These are phyloP conservation scores for Leccinellum rugosiceps DNA, from an alignment of 768 basidiomycete species.

Conservation along the genomic window DNA sequence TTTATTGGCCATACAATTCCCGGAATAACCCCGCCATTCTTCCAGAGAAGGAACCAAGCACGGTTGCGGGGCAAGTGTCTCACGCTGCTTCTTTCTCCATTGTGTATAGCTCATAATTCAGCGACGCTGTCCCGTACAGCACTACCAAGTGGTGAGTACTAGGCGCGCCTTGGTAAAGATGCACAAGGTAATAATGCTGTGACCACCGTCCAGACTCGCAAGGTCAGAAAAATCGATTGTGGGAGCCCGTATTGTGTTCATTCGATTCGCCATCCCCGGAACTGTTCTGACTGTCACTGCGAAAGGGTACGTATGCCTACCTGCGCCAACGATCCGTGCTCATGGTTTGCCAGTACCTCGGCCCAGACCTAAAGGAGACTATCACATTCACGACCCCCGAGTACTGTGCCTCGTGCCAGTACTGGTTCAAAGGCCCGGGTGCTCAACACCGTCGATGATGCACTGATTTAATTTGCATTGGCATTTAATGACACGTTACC, in stretches of 20 bases:
- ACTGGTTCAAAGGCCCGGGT: conserved; percentile 54
- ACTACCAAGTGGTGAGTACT: conserved; percentile 66
- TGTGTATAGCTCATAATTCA: conserved; percentile 3
- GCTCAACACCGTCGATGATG: conserved; percentile 37
- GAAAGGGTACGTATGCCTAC: conserved; percentile 36
- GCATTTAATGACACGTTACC: conserved; percentile 26
- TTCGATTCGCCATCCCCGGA: conserved; percentile 38
- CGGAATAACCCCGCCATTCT: conserved; percentile 25
- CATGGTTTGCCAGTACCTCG: conserved; percentile 45
- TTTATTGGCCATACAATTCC: conserved; percentile 12
- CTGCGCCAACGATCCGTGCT: conserved; percentile 2
- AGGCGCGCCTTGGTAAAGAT: conserved; percentile 21
- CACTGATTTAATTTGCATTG: conserved; percentile 7
- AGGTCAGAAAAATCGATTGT: conserved; percentile 35
- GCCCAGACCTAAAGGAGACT: conserved; percentile 66
- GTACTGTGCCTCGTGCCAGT: conserved; percentile 56
- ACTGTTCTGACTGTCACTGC: conserved; percentile 42
- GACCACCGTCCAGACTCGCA: conserved; percentile 30
- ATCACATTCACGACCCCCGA: conserved; percentile 49
- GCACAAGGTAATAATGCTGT: neutral
- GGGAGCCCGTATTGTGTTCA: conserved; percentile 36
- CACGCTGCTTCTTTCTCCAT: conserved; percentile 18
- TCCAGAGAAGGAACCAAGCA: conserved; percentile 69
- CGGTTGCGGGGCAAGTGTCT: conserved; percentile 57
- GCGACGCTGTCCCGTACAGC: conserved; percentile 37